Percentiles rank a stretch among this genome's conserved stretches.
These are phyloP conservation scores for Conidiobolus incongruus DNA, from an alignment of 371 early-diverging fungal species.

Conservation along the genomic window DNA sequence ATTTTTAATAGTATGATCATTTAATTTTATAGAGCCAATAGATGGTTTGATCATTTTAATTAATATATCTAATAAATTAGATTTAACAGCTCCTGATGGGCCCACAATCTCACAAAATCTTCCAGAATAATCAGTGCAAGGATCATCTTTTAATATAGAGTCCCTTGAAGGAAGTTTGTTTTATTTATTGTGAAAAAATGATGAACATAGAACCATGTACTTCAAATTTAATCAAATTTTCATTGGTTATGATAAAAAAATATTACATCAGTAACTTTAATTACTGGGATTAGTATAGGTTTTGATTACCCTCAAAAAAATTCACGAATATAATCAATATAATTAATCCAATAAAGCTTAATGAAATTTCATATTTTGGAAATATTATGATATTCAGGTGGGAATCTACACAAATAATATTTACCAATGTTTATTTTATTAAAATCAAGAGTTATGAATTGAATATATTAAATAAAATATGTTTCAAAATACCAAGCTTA, in stretches of 20 bases:
- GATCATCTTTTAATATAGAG: too few species aligned
- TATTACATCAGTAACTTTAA: too few species aligned
- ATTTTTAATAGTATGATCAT: constrained; percentile 26
- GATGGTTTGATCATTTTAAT: constrained; percentile 32
- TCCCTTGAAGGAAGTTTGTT: too few species aligned
- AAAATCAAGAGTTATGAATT: too few species aligned
- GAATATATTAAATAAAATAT: not conserved
- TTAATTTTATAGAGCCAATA: constrained; percentile 28
- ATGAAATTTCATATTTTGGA: constrained; percentile 2
- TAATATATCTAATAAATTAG: constrained; percentile 28
- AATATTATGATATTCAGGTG: not conserved
- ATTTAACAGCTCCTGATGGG: constrained; percentile 51
- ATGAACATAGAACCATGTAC: not conserved
- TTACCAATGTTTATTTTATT: not conserved
- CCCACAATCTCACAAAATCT: constrained; percentile 45
- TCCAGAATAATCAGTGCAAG: constrained; percentile 12
- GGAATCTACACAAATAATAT: constrained; percentile 3
- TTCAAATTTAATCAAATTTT: not conserved
- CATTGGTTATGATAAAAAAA: not conserved
- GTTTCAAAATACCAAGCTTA: constrained; percentile 7
- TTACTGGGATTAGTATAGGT: too few species aligned
- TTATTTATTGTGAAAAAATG: too few species aligned
- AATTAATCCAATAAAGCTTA: not conserved
- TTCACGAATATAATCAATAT: not conserved
- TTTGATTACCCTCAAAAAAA: too few species aligned